Conservation (phyloP, 1,139 yeast species). For the Blastobotrys malaysiensis region DNA sequence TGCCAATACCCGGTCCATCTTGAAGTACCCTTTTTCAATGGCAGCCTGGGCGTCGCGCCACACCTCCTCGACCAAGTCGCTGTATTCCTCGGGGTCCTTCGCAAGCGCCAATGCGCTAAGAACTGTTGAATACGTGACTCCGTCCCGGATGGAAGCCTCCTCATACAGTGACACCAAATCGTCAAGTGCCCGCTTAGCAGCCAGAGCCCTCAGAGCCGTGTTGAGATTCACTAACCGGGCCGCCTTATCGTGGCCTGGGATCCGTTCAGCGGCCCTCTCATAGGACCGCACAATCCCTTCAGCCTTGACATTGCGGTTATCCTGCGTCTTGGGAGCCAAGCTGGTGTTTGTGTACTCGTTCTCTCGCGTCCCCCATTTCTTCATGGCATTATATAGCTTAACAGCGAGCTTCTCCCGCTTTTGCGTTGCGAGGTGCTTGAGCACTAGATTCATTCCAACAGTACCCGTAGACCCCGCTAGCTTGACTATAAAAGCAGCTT, state of each 20-base stretch:
- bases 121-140: conserved; percentile 16
- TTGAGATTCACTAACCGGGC: conserved; percentile 13
- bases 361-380: conserved; percentile 20
- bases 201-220: conserved; percentile 14
- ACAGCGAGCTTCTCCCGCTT: conserved; percentile 8
- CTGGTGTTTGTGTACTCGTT: conserved; percentile 14
- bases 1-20: conserved; percentile 13
- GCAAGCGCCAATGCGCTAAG: conserved; percentile 13
- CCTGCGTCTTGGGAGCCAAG: conserved; percentile 2
- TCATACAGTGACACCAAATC: conserved; percentile 14
- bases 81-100: conserved; percentile 6
- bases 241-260: conserved; percentile 6
- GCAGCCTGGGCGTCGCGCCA: conserved; percentile 16
- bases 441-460: conserved; percentile 22
- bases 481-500: conserved; percentile 18
- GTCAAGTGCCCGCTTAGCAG: conserved; percentile 7
- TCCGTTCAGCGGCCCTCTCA: conserved; percentile 7
- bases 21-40: conserved; percentile 4
- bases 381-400: conserved; percentile 12
- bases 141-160: conserved; percentile 12
- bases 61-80: conserved; percentile 4
- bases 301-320: conserved; percentile 4
- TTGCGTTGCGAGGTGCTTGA: conserved; percentile 13
- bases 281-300: conserved; percentile 10
- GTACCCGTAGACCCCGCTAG: conserved; percentile 20